Evolutionary conservation across 2,329 filamentous ascomycete species (phyloP).

Genomic region (Capronia americana): DNA sequence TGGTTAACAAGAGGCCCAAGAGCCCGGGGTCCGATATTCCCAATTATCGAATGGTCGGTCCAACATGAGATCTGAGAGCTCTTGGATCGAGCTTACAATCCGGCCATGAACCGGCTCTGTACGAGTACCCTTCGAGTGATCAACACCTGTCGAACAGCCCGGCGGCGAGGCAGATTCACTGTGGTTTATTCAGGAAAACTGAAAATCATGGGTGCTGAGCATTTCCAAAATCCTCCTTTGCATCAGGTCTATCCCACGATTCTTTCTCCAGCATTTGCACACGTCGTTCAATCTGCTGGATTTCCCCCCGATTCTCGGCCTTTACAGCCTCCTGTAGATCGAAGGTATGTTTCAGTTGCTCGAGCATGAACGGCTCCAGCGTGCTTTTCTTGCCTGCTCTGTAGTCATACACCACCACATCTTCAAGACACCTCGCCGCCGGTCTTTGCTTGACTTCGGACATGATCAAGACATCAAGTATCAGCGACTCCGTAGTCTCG

Average conservation of each 20-base stretch:
- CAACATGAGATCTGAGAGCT: background rate
- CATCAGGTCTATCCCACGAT: slow-evolving; percentile 75
- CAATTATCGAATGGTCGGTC: too few species aligned
- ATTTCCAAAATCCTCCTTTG: slow-evolving; percentile 71
- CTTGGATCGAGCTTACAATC: too few species aligned
- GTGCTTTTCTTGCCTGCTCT: slow-evolving; percentile 61
- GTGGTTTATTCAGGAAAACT: background rate
- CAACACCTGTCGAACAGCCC: background rate
- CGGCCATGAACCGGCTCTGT: too few species aligned
- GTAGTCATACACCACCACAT: slow-evolving; percentile 82
- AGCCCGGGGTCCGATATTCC: too few species aligned
- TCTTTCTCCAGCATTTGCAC: slow-evolving; percentile 70
- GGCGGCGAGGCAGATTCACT: background rate
- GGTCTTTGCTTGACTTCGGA: slow-evolving; percentile 76
- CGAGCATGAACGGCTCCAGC: slow-evolving; percentile 66
- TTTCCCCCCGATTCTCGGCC: slow-evolving; percentile 58
- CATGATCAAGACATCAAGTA: slow-evolving; percentile 69
- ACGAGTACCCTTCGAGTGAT: background rate
- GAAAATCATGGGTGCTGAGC: slow-evolving; percentile 36
- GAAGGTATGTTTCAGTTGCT: slow-evolving; percentile 66
- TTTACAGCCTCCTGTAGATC: slow-evolving; percentile 67
- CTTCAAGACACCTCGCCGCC: slow-evolving; percentile 77
- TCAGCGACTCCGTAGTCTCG: slow-evolving; percentile 59
- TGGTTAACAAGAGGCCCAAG: too few species aligned
- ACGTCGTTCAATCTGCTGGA: slow-evolving; percentile 62